phyloP scores from a whole-genome alignment of 352 stramenopile species.

The Thalassiosira livingstoniorum region DNA sequence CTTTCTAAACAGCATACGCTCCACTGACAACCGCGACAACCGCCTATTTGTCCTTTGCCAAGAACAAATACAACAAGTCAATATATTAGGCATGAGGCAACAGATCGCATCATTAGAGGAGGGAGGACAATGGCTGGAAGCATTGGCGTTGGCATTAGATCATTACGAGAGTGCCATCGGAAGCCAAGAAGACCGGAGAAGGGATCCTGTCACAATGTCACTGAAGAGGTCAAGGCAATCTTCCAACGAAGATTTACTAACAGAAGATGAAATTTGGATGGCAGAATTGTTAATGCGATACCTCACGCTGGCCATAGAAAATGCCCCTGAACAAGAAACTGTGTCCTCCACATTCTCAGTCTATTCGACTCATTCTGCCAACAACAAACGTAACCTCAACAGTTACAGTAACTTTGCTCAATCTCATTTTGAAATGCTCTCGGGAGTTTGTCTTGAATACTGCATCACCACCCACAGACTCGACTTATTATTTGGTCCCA shows the following conservation, averaged over 20 bases:
- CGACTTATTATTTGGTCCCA: conserved; percentile 79
- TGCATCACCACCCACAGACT: conserved; percentile 89
- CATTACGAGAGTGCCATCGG: conserved; percentile 91
- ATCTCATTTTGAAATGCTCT: conserved; percentile 96
- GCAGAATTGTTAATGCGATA: conserved; percentile 82
- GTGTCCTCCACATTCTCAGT: conserved; percentile 17
- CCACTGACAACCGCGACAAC: conserved; percentile 93
- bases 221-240: conserved; percentile 18
- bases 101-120: conserved; percentile 94
- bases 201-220: conserved; percentile 29
- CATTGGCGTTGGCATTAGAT: conserved; percentile 94
- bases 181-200: conserved; percentile 72
- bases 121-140: conserved; percentile 96
- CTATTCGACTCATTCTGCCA: conserved; percentile 4
- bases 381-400: conserved; percentile 68
- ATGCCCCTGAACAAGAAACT: conserved; percentile 70
- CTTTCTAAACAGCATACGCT: conserved; percentile 90
- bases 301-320: conserved; percentile 85
- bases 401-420: conserved; percentile 92
- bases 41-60: conserved; percentile 92
- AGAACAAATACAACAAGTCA: conserved; percentile 91
- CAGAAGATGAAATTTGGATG: conserved; percentile 82
- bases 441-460: conserved; percentile 95
- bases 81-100: conserved; percentile 91
- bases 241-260: conserved; percentile 28